Base-by-base conservation (phyloP, 805 yeast species). In the Wickerhamomyces queroliae region DNA sequence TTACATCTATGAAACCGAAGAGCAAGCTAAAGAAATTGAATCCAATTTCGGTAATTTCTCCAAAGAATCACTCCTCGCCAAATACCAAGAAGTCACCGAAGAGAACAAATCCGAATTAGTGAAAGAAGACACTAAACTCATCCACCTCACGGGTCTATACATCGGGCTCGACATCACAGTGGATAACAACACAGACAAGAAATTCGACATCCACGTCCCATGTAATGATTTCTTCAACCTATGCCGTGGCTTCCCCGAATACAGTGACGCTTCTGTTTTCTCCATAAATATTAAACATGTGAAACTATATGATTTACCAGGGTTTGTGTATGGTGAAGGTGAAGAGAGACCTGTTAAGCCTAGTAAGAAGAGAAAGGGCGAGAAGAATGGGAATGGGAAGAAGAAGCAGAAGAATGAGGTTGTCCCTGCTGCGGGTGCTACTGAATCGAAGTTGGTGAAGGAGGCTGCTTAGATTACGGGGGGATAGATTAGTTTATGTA, bases 141-240 rank as follows among this genome's bases (percentile, higher is more conserved):
- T 86, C 11, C 82, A 80, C 56, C 59, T 89, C 3, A 82, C 95
- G 15, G 82, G 85, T 35, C 66, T 89, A 44, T 93, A 76, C 61
- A 77, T 93, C 52, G 99, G 98, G 1, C 63, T 93, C 35, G 80
- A 69, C 36, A 62, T 66, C 33, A 57, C 62, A 7, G 46, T 48
- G n/a, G n/a, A n/a, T 7, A 54, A 58, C 20, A 51, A 48, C 25
- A 72, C 73, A 37, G 78, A 74, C 19, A 75, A 69, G 64, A 76
- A 80, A 50, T 71, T 90, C 49, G 96, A 89, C 58, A 82, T 91
- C 41, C 95, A 84, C 52, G 75, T 80, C 46, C 96, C 96, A 16
- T 90, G 98, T 57, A 74, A 86, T 17, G 98, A 93, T 44, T 93
- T 91, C 59, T 88, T 76, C 63, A 80, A 74, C 32, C 63, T 87